These are phyloP conservation scores for Oryza australiensis DNA, from an alignment of 176 grass and related monocot genomes.

Conservation along the genomic window DNA sequence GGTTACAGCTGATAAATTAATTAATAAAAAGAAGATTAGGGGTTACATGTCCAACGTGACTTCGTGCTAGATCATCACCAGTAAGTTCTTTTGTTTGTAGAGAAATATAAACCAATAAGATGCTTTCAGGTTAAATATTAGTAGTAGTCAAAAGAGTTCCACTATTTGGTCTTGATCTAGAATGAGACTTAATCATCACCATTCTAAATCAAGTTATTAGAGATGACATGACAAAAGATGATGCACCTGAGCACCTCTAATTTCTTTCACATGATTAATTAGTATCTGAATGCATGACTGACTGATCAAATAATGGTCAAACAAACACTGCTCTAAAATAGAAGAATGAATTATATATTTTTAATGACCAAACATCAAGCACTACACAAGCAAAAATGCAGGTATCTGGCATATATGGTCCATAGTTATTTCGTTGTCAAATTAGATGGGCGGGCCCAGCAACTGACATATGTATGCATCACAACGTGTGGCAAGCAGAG, in stretches of 20 bases:
- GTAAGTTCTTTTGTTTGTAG: no score
- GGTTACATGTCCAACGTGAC: no score
- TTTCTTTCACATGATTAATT: not conserved
- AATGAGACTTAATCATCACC: not conserved
- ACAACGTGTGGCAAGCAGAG: not conserved
- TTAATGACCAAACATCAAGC: conserved; percentile 21
- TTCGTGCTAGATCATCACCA: no score
- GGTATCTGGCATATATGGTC: not conserved
- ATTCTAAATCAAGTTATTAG: not conserved
- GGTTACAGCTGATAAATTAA: no score
- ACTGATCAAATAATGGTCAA: not conserved
- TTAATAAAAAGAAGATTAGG: no score
- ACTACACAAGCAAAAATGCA: not conserved
- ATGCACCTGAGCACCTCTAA: not conserved
- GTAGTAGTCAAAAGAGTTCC: no score
- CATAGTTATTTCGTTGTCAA: not conserved
- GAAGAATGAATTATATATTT: no score
- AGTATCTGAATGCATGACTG: not conserved
- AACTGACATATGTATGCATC: not conserved
- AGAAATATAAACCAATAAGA: no score
- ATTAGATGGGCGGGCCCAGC: not conserved
- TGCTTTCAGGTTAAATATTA: no score
- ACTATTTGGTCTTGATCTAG: not conserved
- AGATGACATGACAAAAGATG: not conserved
- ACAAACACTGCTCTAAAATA: not conserved